Conservation (phyloP, 106 monocot genomes). For the Amphibolis antarctica region DNA sequence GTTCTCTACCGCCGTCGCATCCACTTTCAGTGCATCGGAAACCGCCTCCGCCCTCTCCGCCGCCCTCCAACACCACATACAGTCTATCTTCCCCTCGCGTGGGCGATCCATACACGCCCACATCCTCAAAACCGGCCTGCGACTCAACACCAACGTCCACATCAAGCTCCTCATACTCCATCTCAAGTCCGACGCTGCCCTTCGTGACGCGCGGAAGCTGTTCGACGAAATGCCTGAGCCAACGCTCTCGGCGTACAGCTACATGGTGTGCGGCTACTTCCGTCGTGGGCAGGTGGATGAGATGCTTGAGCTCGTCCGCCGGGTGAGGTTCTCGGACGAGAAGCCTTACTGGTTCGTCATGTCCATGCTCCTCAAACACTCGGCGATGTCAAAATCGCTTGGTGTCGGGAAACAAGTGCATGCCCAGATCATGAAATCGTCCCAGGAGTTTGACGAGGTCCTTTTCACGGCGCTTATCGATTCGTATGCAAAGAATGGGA, state of each 20-base stretch:
- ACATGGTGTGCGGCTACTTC: conserved; percentile 61
- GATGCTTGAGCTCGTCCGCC: conserved; percentile 32
- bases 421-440: conserved; percentile 39
- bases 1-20: neutral
- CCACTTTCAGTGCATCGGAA: neutral
- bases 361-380: conserved; percentile 76
- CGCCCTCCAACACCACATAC: conserved; percentile 43
- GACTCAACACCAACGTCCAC: conserved; percentile 29
- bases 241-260: conserved; percentile 60
- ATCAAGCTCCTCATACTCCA: conserved; percentile 72
- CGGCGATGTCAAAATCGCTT: conserved; percentile 12
- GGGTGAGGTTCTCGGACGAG: conserved; percentile 26
- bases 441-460: conserved; percentile 36
- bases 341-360: conserved; percentile 63
- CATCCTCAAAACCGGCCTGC: conserved; percentile 34
- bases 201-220: conserved; percentile 53
- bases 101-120: conserved; percentile 37
- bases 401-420: conserved; percentile 31
- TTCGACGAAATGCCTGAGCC: conserved; percentile 61
- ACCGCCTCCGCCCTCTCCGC: conserved; percentile 2
- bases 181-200: conserved; percentile 32
- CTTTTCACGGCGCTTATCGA: conserved; percentile 58
- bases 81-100: conserved; percentile 31
- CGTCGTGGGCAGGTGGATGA: conserved; percentile 22
- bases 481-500: conserved; percentile 69